A percentile compares a stretch with the other conserved stretches of the same genome.
Evolutionary conservation across 2,329 filamentous ascomycete genomes (phyloP).

Genomic region (Fusarium sp.): DNA sequence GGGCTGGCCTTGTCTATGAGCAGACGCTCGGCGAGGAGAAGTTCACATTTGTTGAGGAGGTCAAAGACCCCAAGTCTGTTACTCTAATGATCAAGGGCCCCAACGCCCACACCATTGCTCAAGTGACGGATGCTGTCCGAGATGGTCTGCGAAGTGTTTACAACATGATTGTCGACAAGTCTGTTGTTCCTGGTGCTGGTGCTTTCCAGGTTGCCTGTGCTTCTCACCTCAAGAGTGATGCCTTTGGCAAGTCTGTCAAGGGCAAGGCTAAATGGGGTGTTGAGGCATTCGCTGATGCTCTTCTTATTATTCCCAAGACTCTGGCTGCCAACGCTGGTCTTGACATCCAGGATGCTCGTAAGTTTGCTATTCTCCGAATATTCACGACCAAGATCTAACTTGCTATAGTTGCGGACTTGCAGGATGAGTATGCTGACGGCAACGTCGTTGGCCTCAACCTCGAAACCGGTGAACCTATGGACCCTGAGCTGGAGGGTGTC

Average conservation of each 20-base stretch:
- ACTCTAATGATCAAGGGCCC: conserved; percentile 98
- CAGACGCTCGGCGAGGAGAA: conserved; percentile 98
- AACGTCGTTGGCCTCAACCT: conserved; percentile 89
- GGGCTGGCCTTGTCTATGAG: conserved; percentile 97
- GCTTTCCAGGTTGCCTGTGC: conserved; percentile 97
- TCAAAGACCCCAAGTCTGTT: conserved; percentile 98
- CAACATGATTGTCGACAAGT: conserved; percentile 99
- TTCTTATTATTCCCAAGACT: conserved; percentile 96
- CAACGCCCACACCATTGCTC: conserved; percentile 94
- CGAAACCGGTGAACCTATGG: conserved; percentile 90
- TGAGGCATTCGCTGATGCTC: conserved; percentile 90
- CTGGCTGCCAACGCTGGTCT: conserved; percentile 95
- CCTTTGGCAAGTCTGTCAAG: conserved; percentile 90
- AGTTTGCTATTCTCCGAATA: conserved; percentile 52
- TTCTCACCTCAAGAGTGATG: conserved; percentile 84
- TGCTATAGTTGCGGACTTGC: conserved; percentile 77
- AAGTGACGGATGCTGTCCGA: conserved; percentile 95
- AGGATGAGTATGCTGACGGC: conserved; percentile 86
- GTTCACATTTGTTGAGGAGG: conserved; percentile 98
- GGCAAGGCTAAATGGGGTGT: conserved; percentile 98
- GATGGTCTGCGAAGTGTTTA: conserved; percentile 96
- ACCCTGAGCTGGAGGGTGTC: conserved; percentile 89
- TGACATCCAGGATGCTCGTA: conserved; percentile 94
- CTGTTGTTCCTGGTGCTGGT: conserved; percentile 92
- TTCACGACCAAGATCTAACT: conserved; percentile 26